phyloP scores from a whole-genome alignment of 768 basidiomycete species.

The Kwoniella botswanensis region DNA sequence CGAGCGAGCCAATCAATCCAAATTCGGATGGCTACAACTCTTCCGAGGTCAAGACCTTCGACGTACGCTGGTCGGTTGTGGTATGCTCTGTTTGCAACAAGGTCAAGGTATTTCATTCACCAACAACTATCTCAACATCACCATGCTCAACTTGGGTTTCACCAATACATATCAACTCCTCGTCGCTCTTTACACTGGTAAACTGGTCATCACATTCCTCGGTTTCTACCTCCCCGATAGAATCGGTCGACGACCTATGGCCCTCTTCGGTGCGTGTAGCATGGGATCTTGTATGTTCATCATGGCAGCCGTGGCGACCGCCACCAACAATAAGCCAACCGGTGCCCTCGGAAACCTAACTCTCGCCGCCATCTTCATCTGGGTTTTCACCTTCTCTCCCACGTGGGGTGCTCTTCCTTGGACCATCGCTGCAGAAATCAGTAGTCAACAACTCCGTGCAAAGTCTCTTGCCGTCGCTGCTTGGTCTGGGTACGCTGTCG shows the following conservation, averaged over 20 bases:
- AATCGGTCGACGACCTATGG: constrained; percentile 24
- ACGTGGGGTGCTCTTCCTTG: constrained; percentile 37
- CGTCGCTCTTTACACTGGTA: constrained; percentile 16
- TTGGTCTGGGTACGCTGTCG: constrained; percentile 29
- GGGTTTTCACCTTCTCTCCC: constrained; percentile 23
- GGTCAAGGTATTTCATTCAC: constrained; percentile 29
- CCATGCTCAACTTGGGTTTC: constrained; percentile 20
- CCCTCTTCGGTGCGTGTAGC: constrained; percentile 22
- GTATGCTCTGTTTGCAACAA: constrained; percentile 25
- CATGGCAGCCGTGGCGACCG: constrained; percentile 21
- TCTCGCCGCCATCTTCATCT: constrained; percentile 27
- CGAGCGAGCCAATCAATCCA: constrained; percentile 9
- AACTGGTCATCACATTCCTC: constrained; percentile 16
- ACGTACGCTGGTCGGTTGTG: constrained; percentile 27
- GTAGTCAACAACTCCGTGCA: constrained; percentile 32
- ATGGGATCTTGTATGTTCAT: constrained; percentile 23
- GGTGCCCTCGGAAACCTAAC: constrained; percentile 13
- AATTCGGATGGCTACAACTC: constrained; percentile 10
- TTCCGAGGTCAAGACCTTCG: constrained; percentile 27
- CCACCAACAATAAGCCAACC: constrained; percentile 13
- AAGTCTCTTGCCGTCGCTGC: constrained; percentile 36
- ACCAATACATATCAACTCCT: constrained; percentile 19
- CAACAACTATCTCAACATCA: constrained; percentile 26
- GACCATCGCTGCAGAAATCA: constrained; percentile 37
- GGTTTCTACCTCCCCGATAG: constrained; percentile 25